Conservation (phyloP, 2,329 filamentous ascomycete species). For the Phoma sp. region DNA sequence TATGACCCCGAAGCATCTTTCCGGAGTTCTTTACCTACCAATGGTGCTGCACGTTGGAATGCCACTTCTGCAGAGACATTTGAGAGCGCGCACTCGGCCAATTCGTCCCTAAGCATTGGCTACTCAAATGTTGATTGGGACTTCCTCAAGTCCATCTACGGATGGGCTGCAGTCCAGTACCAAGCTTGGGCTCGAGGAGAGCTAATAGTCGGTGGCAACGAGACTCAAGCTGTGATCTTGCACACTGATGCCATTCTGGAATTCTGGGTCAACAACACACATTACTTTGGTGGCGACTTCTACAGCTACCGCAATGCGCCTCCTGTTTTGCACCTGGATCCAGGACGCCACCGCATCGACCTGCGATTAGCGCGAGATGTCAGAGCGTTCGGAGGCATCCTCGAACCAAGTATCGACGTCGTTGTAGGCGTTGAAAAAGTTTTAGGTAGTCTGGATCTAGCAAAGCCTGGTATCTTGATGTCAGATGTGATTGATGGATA, state of each 20-base stretch:
- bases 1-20: constrained; percentile 53
- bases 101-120: constrained; percentile 51
- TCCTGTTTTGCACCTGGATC: constrained; percentile 55
- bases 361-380: constrained; percentile 62
- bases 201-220: constrained; percentile 48
- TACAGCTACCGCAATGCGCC: constrained; percentile 60
- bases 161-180: constrained; percentile 65
- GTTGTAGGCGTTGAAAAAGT: constrained; percentile 31
- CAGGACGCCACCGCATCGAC: constrained; percentile 59
- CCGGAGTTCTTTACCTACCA: constrained; percentile 57
- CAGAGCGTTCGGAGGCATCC: constrained; percentile 60
- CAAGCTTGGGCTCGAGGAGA: constrained; percentile 63
- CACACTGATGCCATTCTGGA: constrained; percentile 59
- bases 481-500: constrained; percentile 59
- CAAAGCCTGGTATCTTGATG: constrained; percentile 50
- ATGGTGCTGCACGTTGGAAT: constrained; percentile 60
- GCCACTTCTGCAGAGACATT: constrained; percentile 40
- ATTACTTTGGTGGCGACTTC: constrained; percentile 64
- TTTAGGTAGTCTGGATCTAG: constrained; percentile 40
- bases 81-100: constrained; percentile 33
- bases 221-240: constrained; percentile 48
- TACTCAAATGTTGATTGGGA: constrained; percentile 62
- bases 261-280: constrained; percentile 58
- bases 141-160: constrained; percentile 60
- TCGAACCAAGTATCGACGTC: constrained; percentile 54